Conservation (phyloP, 2,329 filamentous ascomycete genomes). For the Phyllosticta citribraziliensis region DNA sequence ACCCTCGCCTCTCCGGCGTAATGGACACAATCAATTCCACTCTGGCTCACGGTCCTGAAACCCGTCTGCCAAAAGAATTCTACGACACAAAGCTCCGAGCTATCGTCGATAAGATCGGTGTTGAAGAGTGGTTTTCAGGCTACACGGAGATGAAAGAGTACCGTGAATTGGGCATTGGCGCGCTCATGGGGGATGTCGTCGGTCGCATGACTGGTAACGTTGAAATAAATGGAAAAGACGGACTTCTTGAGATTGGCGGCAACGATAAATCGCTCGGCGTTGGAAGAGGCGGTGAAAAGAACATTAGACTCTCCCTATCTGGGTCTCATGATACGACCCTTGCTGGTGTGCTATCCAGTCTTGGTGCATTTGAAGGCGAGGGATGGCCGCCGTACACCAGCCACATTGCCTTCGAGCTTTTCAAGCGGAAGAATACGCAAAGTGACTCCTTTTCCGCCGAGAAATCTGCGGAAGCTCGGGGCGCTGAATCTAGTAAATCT, state of each 20-base stretch:
- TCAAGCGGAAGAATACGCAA: slow-evolving; percentile 45
- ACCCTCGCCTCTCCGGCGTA: slow-evolving; percentile 76
- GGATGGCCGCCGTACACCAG: slow-evolving; percentile 91
- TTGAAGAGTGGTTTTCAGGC: slow-evolving; percentile 89
- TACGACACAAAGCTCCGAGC: slow-evolving; percentile 65
- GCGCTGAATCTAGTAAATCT: background rate
- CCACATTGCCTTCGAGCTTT: slow-evolving; percentile 84
- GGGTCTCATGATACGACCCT: slow-evolving; percentile 94
- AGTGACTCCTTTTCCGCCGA: slow-evolving; percentile 10
- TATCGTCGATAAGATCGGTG: slow-evolving; percentile 62
- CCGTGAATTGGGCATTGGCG: slow-evolving; percentile 78
- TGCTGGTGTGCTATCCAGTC: slow-evolving; percentile 62
- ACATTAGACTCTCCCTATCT: slow-evolving; percentile 65
- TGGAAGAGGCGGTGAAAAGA: slow-evolving; percentile 38
- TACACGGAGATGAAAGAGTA: slow-evolving; percentile 81
- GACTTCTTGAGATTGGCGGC: slow-evolving; percentile 31
- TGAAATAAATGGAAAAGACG: slow-evolving; percentile 25
- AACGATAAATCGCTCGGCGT: slow-evolving; percentile 24
- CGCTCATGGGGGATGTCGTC: slow-evolving; percentile 73
- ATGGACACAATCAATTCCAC: slow-evolving; percentile 93
- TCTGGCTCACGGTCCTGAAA: slow-evolving; percentile 70
- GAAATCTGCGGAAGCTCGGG: background rate
- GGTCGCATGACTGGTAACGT: slow-evolving; percentile 33
- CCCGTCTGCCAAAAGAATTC: slow-evolving; percentile 72
- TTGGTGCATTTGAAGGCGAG: slow-evolving; percentile 65